phyloP scores from a whole-genome alignment of 768 basidiomycete genomes.

The Boletus bicolor region DNA sequence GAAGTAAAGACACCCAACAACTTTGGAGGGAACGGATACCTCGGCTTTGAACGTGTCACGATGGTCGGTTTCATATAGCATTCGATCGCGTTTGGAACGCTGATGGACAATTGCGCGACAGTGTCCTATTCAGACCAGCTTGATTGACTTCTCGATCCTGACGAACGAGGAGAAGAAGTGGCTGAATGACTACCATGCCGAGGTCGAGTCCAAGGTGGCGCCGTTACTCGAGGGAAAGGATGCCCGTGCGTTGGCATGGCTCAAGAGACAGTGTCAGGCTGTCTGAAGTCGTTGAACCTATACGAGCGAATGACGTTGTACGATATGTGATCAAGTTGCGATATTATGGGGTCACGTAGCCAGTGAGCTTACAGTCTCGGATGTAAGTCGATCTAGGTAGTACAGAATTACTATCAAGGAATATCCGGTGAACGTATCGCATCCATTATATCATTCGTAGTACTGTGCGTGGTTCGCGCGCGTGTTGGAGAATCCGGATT shows the following conservation, averaged over 20 bases:
- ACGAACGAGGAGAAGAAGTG: constrained; percentile 69
- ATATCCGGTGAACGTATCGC: too few species aligned
- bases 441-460: too few species aligned
- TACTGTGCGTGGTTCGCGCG: too few species aligned
- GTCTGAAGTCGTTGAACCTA: constrained; percentile 1
- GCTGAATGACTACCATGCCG: constrained; percentile 82
- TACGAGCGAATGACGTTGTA: too few species aligned
- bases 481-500: too few species aligned
- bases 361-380: too few species aligned
- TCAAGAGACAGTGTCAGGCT: constrained; percentile 17
- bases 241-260: constrained; percentile 25
- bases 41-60: constrained; percentile 84
- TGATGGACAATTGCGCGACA: not conserved
- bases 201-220: constrained; percentile 54
- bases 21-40: constrained; percentile 80
- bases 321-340: too few species aligned
- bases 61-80: constrained; percentile 52
- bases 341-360: too few species aligned
- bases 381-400: too few species aligned
- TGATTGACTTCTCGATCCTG: constrained; percentile 65
- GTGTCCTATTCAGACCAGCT: constrained; percentile 87
- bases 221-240: constrained; percentile 48
- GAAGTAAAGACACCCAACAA: constrained; percentile 67
- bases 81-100: not conserved
- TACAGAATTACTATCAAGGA: not conserved